Evolutionary conservation across 257 asterid species (phyloP), one percentile per base, ranked within the genome.

Genomic region (Capsicum chinense): DNA sequence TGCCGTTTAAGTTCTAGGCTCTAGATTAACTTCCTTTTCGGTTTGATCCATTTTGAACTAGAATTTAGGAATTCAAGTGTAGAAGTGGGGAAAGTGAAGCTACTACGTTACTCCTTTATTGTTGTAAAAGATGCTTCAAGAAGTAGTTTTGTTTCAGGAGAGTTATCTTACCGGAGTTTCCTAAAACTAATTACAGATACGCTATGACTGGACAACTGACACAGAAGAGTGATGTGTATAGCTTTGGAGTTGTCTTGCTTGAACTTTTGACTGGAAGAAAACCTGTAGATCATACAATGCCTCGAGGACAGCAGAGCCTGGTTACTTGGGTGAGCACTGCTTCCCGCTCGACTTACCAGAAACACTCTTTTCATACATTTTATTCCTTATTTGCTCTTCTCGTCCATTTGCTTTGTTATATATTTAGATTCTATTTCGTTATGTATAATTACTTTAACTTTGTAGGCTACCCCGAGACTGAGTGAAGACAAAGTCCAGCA

Each of bases 231-330:
- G 87, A 84, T 5, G 87, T 83, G 60, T 86, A 86, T 70, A 88
- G 90, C 79, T 88, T 88, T 84, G 90, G 90, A 26, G 90, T 88
- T 37, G 90, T 88, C 63, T 73, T 88, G 67, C 86, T 88, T 16
- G 90, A 88, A 74, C 90, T 88, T 56, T 71, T 88, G 83, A 88
- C 90, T 11, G 90, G 90, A 63, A 86, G 88, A 69, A 88, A 88
- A 58, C 90, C 90, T 48, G 90, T 88, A 26, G 90, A 88, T 63
- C 90, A 88, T 79, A 88, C 90, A 13, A 86, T 86, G 90, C 90
- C 90, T 6, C 83, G 83, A 54, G 87, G 87, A 42, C 87, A 84
- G 66, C 87, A 84, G 80, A 79, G 84, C 42, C 87, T 84, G 52
- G 87, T 84, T 66, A 84, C 87, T 62, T 84, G 87, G 87, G 87